Base-by-base conservation (phyloP, 768 basidiomycete genomes). In the Leucocoprinus leucothites region DNA sequence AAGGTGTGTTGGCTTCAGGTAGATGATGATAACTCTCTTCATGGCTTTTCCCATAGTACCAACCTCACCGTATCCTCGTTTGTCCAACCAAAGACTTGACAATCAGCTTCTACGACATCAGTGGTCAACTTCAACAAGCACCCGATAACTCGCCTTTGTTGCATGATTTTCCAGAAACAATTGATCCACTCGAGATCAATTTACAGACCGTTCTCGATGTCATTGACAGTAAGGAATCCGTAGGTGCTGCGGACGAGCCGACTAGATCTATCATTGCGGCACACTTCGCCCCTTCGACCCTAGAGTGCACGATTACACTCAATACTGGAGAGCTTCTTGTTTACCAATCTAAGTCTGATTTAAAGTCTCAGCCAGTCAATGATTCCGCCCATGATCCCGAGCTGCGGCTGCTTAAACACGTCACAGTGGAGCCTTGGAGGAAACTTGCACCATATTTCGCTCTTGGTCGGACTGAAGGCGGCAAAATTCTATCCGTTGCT, bases 91-190 rank as follows among this genome's bases (percentile, higher is more conserved):
- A 71, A 9, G 85, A 93, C 64, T 71, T 84, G 18, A 79, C 77
- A 3, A 69, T 94, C 18, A 81, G 79, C 52, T 89, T 94, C 67
- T 82, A 83, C 60, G 92, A 96, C 66, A 67, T 86, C 40, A 91
- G 89, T 51, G 77, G 83, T 3, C 85, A 87, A 25, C 74, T 92
- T 1, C 70, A 69, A n/a, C 58, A 66, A 48, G 53, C 81, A 34
- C 69, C 71, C 44, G 63, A 72, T 3, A 67, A 70, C 3, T 72
- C 74, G 9, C 81, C 86, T 3, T 66, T 91, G 1, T 69, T 77
- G 22, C 73, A 78, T 51, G 76, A 84, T 54, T 94, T 84, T 61
- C 92, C 93, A 0, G 54, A 74, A 76, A n/a, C 71, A 79, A 1
- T 73, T 91, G 8, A 77, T 79, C 4, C 72, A 78, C 16, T 75